A percentile compares a stretch with the other conserved stretches of the same genome.
phyloP scores from a whole-genome alignment of 352 stramenopile species.

The Stephanocyclus meneghinianus region DNA sequence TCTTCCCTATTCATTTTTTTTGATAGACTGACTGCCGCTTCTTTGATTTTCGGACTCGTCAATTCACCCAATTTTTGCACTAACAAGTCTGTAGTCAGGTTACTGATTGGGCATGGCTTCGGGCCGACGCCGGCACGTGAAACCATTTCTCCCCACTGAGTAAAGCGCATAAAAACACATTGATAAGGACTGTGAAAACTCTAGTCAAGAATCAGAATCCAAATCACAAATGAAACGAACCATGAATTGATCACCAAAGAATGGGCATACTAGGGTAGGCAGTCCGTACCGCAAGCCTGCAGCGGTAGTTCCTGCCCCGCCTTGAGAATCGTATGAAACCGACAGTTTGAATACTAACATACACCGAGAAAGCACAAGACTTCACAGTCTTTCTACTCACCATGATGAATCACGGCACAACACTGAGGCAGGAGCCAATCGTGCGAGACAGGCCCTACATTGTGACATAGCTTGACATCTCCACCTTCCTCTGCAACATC shows the following conservation, averaged over 20 bases:
- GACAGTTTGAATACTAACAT: background rate
- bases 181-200: background rate
- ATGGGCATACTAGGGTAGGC: slow-evolving; percentile 91
- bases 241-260: slow-evolving; percentile 93
- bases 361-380: background rate
- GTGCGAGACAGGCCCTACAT: slow-evolving; percentile 81
- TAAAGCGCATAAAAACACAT: background rate
- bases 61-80: slow-evolving; percentile 84
- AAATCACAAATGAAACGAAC: background rate
- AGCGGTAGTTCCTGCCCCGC: slow-evolving; percentile 88
- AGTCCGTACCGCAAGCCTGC: slow-evolving; percentile 88
- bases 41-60: slow-evolving; percentile 67
- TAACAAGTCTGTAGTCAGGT: slow-evolving; percentile 87
- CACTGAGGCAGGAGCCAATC: slow-evolving; percentile 90
- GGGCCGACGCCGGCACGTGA: slow-evolving; percentile 85
- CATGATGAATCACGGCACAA: slow-evolving; percentile 87
- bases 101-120: slow-evolving; percentile 84
- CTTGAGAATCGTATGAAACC: slow-evolving; percentile 1
- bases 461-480: slow-evolving; percentile 38
- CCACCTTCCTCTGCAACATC: slow-evolving; percentile 51
- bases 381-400: slow-evolving; percentile 1
- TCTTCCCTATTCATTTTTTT: slow-evolving; percentile 85
- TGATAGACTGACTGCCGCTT: slow-evolving; percentile 73
- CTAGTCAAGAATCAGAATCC: background rate
- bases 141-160: slow-evolving; percentile 87